Conservation (phyloP, 176 grass and related monocot species). For the Rhynchospora tenuis region DNA sequence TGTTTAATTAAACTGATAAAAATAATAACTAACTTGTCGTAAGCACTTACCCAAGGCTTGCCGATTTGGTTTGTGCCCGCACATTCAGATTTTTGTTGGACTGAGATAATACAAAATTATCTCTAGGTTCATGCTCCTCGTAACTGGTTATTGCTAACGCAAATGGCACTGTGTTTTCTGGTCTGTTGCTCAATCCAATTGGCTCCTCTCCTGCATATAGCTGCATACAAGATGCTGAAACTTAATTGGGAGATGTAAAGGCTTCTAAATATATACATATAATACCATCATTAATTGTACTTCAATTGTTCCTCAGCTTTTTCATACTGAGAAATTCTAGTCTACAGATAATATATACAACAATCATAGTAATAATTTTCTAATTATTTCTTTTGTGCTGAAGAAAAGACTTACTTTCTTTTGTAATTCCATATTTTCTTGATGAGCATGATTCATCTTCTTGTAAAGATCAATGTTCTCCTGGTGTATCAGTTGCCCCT, state of each 20-base stretch:
- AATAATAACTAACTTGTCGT: not conserved
- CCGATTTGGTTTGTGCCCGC: conserved; percentile 4
- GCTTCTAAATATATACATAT: not conserved
- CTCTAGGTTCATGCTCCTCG: conserved; percentile 8
- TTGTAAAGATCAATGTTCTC: conserved; percentile 59
- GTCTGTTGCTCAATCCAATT: conserved; percentile 1
- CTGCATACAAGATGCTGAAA: conserved; percentile 7
- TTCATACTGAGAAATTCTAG: not conserved
- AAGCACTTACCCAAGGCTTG: conserved; percentile 33
- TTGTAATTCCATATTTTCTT: conserved; percentile 51
- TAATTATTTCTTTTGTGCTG: not conserved
- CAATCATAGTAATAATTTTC: not conserved
- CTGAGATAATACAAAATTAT: conserved; percentile 37
- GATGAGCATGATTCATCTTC: conserved; percentile 34
- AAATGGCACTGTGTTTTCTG: conserved; percentile 9
- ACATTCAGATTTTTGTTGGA: conserved; percentile 1
- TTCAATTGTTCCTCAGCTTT: not conserved
- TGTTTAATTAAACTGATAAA: not conserved
- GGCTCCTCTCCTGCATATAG: conserved; percentile 23
- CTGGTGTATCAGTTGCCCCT: conserved; percentile 50
- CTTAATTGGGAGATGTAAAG: not conserved
- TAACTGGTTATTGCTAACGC: conserved; percentile 12
- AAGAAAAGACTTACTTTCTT: conserved; percentile 37
- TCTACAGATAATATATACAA: not conserved
- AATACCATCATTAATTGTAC: no score